Percentiles rank a stretch among this genome's conserved stretches.
These are phyloP conservation scores for Trypanosoma theileri DNA, from an alignment of 208 protist genomes.

Conservation along the genomic window DNA sequence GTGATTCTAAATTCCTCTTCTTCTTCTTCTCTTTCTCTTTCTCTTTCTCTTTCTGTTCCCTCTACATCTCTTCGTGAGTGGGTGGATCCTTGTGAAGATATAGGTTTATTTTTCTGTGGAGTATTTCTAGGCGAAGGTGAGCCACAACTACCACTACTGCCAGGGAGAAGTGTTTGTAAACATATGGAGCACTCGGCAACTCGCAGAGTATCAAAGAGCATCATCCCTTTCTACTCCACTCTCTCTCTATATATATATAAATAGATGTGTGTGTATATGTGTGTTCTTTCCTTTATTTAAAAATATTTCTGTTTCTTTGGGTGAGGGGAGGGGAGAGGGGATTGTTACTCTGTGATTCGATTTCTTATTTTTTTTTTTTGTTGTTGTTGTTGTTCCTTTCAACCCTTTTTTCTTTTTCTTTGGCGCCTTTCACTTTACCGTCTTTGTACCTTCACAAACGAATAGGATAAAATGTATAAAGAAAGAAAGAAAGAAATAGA, in stretches of 20 bases:
- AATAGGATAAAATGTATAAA: too few relatives aligned
- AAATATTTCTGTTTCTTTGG: background rate
- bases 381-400: too few relatives aligned
- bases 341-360: too few relatives aligned
- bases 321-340: too few relatives aligned
- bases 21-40: too few relatives aligned
- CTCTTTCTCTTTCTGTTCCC: too few relatives aligned
- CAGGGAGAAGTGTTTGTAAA: constrained; percentile 49
- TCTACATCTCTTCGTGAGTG: background rate
- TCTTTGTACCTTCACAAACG: too few relatives aligned
- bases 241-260: background rate
- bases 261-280: background rate
- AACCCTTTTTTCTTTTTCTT: too few relatives aligned
- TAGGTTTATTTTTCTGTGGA: constrained; percentile 1
- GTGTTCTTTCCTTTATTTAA: background rate
- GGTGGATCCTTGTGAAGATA: background rate
- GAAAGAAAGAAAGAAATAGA: background rate
- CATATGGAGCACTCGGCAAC: constrained; percentile 77
- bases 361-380: too few relatives aligned
- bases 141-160: background rate
- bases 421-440: too few relatives aligned
- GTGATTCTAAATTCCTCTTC: constrained; percentile 41
- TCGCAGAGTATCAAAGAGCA: constrained; percentile 41
- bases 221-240: constrained; percentile 16
- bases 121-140: constrained; percentile 6